Evolutionary conservation across 306 rosid genomes (phyloP).

Genomic region (Vigna reflexopilosa): DNA sequence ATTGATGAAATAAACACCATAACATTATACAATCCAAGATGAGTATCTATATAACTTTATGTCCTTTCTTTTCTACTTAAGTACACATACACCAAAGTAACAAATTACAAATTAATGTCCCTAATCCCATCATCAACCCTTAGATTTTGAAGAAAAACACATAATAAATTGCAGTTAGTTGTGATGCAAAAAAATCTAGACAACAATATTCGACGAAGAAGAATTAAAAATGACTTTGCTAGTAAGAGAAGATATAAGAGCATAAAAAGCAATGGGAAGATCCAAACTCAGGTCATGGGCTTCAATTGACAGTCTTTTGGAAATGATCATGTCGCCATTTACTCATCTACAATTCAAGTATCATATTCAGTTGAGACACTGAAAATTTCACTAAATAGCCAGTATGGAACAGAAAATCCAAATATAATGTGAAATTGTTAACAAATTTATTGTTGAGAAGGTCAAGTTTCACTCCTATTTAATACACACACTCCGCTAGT

Average conservation of each 20-base stretch:
- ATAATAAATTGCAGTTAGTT: constrained; percentile 16
- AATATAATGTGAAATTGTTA: constrained; percentile 13
- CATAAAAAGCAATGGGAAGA: not conserved
- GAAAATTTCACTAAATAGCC: constrained; percentile 14
- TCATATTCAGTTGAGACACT: constrained; percentile 22
- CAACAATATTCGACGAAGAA: not conserved
- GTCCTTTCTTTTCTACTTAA: constrained; percentile 21
- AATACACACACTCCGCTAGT: not conserved
- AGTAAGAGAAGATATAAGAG: not conserved
- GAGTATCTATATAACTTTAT: not conserved
- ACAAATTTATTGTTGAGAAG: not conserved
- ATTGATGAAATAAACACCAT: constrained; percentile 31
- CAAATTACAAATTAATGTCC: constrained; percentile 1
- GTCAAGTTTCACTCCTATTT: not conserved
- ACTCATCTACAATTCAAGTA: constrained; percentile 12
- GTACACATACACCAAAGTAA: constrained; percentile 5
- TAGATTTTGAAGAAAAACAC: not conserved
- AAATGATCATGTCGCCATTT: constrained; percentile 12
- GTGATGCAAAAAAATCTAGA: not conserved
- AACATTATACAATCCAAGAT: constrained; percentile 22
- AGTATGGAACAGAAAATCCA: constrained; percentile 31
- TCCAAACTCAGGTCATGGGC: not conserved
- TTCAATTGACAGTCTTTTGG: constrained; percentile 7
- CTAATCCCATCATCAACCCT: not conserved
- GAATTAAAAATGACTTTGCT: not conserved